Conservation (phyloP, 2,329 filamentous ascomycete genomes). For the Akanthomyces lecanii region DNA sequence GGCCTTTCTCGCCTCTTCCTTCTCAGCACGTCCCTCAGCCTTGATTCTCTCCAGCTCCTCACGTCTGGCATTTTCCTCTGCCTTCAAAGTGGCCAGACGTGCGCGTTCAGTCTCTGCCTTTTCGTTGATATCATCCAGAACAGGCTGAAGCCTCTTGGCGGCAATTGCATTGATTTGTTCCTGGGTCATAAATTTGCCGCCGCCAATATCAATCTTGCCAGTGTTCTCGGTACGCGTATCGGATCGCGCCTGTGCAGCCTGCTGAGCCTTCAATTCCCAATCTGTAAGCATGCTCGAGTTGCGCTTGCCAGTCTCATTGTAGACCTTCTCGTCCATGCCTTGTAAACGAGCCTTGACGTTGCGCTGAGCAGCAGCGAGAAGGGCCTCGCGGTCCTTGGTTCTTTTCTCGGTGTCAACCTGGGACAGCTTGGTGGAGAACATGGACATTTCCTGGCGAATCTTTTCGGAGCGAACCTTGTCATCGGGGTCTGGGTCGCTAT, state of each 20-base stretch:
- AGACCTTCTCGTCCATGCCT: conserved; percentile 77
- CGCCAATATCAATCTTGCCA: conserved; percentile 65
- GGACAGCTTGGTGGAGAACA: conserved; percentile 64
- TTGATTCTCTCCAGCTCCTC: conserved; percentile 47
- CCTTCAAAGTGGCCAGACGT: conserved; percentile 60
- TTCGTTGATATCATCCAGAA: conserved; percentile 78
- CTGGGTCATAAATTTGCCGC: conserved; percentile 74
- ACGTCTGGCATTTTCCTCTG: conserved; percentile 54
- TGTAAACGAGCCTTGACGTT: conserved; percentile 79
- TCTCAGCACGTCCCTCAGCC: conserved; percentile 48
- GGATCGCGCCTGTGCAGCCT: conserved; percentile 62
- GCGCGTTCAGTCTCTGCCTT: conserved; percentile 70
- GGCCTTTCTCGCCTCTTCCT: conserved; percentile 49
- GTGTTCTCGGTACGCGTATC: conserved; percentile 54
- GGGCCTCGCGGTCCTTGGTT: conserved; percentile 65
- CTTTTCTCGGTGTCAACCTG: conserved; percentile 71
- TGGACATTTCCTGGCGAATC: conserved; percentile 74
- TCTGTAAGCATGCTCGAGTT: conserved; percentile 64
- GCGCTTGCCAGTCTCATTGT: conserved; percentile 69
- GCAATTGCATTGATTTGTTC: conserved; percentile 77
- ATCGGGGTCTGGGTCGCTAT: conserved; percentile 55
- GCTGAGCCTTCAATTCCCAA: conserved; percentile 74
- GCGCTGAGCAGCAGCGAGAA: conserved; percentile 75
- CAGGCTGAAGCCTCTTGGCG: conserved; percentile 70
- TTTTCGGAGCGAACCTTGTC: conserved; percentile 66